phyloP scores from a whole-genome alignment of 306 rosid genomes.

The Senna tora region DNA sequence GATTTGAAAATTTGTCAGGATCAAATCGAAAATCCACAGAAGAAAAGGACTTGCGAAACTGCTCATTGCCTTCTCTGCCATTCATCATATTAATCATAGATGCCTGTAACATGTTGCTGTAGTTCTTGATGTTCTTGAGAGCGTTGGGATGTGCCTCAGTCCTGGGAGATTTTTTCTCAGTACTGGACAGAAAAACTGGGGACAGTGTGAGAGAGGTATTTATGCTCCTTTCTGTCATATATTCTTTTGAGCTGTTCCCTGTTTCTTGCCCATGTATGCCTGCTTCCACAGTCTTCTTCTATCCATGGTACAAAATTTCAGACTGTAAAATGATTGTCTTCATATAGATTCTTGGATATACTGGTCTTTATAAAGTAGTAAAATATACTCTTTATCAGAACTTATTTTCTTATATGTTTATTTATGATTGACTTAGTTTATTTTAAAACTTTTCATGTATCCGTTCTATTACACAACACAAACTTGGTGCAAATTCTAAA shows the following conservation, averaged over 20 bases:
- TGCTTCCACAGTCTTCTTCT: constrained; percentile 46
- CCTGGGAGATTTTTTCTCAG: constrained; percentile 47
- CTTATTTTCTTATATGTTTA: background rate
- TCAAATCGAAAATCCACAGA: constrained; percentile 53
- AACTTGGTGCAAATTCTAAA: background rate
- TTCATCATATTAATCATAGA: constrained; percentile 59
- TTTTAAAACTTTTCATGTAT: background rate
- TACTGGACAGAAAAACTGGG: constrained; percentile 48
- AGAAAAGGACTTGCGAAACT: constrained; percentile 59
- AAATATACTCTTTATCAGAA: too few species aligned
- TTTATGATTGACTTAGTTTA: background rate
- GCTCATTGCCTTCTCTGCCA: constrained; percentile 54
- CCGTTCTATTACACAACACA: background rate
- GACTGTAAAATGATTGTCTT: background rate
- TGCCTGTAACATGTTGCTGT: constrained; percentile 65
- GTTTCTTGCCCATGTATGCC: constrained; percentile 40
- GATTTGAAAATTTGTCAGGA: constrained; percentile 42
- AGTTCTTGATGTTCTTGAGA: constrained; percentile 63
- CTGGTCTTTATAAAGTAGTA: background rate
- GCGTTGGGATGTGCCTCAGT: constrained; percentile 81
- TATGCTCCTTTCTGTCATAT: constrained; percentile 32
- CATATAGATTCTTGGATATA: background rate
- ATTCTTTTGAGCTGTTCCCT: constrained; percentile 40
- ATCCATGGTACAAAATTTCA: constrained; percentile 2
- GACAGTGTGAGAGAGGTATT: constrained; percentile 61